phyloP scores from a whole-genome alignment of 2,329 filamentous ascomycete species.

The Xylaria arbuscula region DNA sequence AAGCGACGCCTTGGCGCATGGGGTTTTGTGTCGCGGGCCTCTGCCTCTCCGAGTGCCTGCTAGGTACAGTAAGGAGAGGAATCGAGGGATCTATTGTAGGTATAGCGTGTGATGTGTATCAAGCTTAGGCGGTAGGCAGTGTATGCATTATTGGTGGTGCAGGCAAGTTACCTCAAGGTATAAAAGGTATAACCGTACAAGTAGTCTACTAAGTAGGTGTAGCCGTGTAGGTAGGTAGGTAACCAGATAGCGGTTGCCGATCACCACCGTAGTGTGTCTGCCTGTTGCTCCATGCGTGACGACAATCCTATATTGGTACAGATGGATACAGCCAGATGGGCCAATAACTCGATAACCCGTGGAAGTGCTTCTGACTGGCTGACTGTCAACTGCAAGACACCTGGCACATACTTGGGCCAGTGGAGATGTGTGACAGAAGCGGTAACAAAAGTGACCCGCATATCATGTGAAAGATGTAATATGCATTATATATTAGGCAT shows the following conservation, averaged over 20 bases:
- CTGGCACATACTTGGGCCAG: constrained; percentile 3
- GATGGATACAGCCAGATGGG: not conserved
- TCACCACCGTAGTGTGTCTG: constrained; percentile 8
- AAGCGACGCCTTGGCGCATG: constrained; percentile 34
- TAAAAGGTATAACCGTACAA: too few relatives aligned
- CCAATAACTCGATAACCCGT: constrained; percentile 20
- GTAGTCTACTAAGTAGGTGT: too few relatives aligned
- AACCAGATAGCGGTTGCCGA: not conserved
- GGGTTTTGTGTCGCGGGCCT: constrained; percentile 24
- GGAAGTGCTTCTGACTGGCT: not conserved
- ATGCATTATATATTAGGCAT: not conserved
- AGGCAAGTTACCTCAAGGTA: too few relatives aligned
- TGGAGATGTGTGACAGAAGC: constrained; percentile 1
- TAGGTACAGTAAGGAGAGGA: not conserved
- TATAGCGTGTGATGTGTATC: not conserved
- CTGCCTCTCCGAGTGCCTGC: not conserved
- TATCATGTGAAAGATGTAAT: not conserved
- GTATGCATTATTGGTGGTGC: too few relatives aligned
- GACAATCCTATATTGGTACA: constrained; percentile 19
- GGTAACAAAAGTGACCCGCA: not conserved
- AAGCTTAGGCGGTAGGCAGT: too few relatives aligned
- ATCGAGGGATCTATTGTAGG: not conserved
- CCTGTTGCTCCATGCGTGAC: constrained; percentile 26
- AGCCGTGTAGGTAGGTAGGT: not conserved
- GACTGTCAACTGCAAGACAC: constrained; percentile 22